phyloP scores from a whole-genome alignment of 495 filamentous ascomycete genomes.

The Astrothelium macrocarpum region DNA sequence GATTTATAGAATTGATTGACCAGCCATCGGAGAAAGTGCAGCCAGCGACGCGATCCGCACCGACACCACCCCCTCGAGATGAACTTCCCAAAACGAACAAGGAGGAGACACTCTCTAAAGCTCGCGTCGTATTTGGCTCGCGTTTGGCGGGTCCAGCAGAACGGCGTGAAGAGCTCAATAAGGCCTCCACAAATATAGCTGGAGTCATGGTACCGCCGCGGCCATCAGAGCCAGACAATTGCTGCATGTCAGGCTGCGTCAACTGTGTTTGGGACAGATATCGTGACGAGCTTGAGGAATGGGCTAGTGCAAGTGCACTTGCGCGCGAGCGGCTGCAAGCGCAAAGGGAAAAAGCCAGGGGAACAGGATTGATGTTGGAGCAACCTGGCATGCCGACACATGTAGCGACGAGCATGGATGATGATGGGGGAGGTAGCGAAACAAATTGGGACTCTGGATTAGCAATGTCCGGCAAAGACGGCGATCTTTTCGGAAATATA shows the following conservation, averaged over 20 bases:
- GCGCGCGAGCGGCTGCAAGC: slow-evolving; percentile 40
- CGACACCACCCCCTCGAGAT: slow-evolving; percentile 31
- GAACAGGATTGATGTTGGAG: slow-evolving; percentile 30
- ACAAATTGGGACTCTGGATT: slow-evolving; percentile 50
- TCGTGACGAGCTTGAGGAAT: slow-evolving; percentile 83
- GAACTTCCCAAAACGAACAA: slow-evolving; percentile 26
- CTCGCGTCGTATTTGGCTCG: slow-evolving; percentile 67
- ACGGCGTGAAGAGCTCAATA: slow-evolving; percentile 49
- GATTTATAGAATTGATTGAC: not conserved
- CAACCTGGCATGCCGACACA: slow-evolving; percentile 26
- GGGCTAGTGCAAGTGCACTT: slow-evolving; percentile 52
- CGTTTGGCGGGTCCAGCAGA: slow-evolving; percentile 61
- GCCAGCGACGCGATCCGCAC: slow-evolving; percentile 29
- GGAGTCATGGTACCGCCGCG: slow-evolving; percentile 73
- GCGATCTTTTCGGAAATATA: slow-evolving; percentile 65
- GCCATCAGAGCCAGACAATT: slow-evolving; percentile 90
- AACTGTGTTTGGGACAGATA: slow-evolving; percentile 95
- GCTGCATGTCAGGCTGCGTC: slow-evolving; percentile 97
- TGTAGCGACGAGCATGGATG: slow-evolving; percentile 57
- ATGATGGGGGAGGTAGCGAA: slow-evolving; percentile 68
- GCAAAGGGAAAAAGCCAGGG: slow-evolving; percentile 29
- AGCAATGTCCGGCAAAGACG: slow-evolving; percentile 27
- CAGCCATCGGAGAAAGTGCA: slow-evolving; percentile 18
- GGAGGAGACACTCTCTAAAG: slow-evolving; percentile 34
- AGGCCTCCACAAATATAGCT: slow-evolving; percentile 53